Percentiles rank a stretch among this genome's conserved stretches.
Evolutionary conservation across 495 filamentous ascomycete genomes (phyloP).

Genomic region (Aspergillus funiculosus): DNA sequence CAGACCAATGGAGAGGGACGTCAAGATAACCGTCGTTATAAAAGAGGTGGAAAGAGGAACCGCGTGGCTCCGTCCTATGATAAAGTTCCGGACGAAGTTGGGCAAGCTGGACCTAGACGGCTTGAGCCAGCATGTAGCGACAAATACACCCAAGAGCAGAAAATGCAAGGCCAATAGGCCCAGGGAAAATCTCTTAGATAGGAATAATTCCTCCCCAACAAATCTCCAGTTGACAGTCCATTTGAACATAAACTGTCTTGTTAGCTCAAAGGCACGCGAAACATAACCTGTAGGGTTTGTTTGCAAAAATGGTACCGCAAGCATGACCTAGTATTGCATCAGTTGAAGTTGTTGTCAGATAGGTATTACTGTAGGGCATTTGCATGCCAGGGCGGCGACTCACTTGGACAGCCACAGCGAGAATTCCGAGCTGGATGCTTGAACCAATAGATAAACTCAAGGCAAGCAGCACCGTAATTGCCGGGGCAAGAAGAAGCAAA

Average conservation of each 20-base stretch:
- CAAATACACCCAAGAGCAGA: slow-evolving; percentile 58
- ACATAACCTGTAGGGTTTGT: slow-evolving; percentile 65
- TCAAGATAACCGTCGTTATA: slow-evolving; percentile 71
- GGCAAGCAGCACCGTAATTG: slow-evolving; percentile 65
- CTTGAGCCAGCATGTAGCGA: slow-evolving; percentile 49
- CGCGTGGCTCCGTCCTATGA: slow-evolving; percentile 50
- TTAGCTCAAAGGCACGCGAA: slow-evolving; percentile 79
- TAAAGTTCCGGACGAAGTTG: slow-evolving; percentile 45
- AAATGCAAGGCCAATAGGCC: slow-evolving; percentile 63
- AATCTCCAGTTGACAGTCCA: slow-evolving; percentile 99
- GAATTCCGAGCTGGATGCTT: slow-evolving; percentile 57
- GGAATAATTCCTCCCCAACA: slow-evolving; percentile 71
- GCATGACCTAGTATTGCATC: slow-evolving; percentile 41
- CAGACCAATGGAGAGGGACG: slow-evolving; percentile 76
- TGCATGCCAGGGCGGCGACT: neutral
- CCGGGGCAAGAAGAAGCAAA: slow-evolving; percentile 72
- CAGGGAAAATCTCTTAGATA: slow-evolving; percentile 67
- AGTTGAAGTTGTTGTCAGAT: slow-evolving; percentile 6
- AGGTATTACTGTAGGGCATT: neutral
- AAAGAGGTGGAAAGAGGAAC: slow-evolving; percentile 63
- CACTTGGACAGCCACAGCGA: slow-evolving; percentile 73
- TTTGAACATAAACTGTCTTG: slow-evolving; percentile 84
- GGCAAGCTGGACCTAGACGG: slow-evolving; percentile 44
- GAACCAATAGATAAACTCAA: slow-evolving; percentile 58
- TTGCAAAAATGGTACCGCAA: slow-evolving; percentile 72